phyloP scores from a whole-genome alignment of 2,329 filamentous ascomycete genomes.

The Aspergillus ruber region DNA sequence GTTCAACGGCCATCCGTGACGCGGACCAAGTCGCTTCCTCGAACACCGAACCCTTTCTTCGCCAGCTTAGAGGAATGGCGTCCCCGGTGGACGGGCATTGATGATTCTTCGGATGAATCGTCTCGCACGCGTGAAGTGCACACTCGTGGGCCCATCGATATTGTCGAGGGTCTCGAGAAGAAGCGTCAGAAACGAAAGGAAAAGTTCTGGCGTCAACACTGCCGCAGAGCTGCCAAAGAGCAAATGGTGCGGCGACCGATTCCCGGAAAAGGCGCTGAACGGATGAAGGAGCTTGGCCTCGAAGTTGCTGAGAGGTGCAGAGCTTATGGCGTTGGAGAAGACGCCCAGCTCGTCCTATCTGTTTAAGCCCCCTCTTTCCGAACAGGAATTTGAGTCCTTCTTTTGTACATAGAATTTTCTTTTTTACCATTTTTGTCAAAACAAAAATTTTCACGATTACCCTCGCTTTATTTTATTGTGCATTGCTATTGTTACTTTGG shows the following conservation, averaged over 20 bases:
- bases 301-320: constrained; percentile 78
- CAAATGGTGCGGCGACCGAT: constrained; percentile 58
- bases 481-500: constrained; percentile 8
- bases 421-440: not conserved
- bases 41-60: constrained; percentile 65
- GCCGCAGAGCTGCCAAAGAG: constrained; percentile 68
- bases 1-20: constrained; percentile 61
- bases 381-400: constrained; percentile 12
- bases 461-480: constrained; percentile 8
- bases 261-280: constrained; percentile 81
- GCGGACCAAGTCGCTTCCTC: constrained; percentile 80
- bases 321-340: constrained; percentile 51
- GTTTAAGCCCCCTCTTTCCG: constrained; percentile 41
- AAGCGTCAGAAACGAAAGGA: constrained; percentile 90
- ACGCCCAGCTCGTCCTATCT: constrained; percentile 63
- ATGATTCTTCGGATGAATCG: constrained; percentile 28
- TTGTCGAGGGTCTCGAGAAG: constrained; percentile 90
- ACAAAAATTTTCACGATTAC: constrained; percentile 2
- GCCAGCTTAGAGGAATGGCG: constrained; percentile 23
- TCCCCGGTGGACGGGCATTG: constrained; percentile 26
- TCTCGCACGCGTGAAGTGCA: constrained; percentile 51
- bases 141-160: constrained; percentile 89
- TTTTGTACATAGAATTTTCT: constrained; percentile 19
- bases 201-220: constrained; percentile 85
- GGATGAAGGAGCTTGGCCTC: constrained; percentile 87